phyloP scores from a whole-genome alignment of 2,329 filamentous ascomycete genomes.

The Malbranchea zuffiana region DNA sequence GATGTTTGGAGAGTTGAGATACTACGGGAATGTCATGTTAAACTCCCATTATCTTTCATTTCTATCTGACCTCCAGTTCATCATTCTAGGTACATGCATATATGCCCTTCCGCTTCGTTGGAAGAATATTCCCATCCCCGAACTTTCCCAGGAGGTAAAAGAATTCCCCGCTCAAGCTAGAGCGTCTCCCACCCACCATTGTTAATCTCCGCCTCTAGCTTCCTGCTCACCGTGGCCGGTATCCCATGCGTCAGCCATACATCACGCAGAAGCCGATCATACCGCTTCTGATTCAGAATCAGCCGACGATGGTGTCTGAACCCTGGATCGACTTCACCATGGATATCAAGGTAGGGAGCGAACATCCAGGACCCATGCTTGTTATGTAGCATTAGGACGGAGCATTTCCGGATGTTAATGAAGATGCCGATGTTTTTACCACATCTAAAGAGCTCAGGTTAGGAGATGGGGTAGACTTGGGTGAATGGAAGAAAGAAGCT shows the following conservation, averaged over 20 bases:
- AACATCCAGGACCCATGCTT: conserved; percentile 71
- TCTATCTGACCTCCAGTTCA: too few species aligned
- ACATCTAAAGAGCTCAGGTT: conserved; percentile 47
- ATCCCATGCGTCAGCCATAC: conserved; percentile 81
- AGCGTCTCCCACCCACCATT: conserved; percentile 88
- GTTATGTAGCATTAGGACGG: conserved; percentile 75
- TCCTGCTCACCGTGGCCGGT: conserved; percentile 77
- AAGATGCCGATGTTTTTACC: conserved; percentile 85
- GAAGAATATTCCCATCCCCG: too few species aligned
- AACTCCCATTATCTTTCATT: too few species aligned
- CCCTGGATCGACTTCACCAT: conserved; percentile 90
- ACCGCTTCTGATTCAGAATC: conserved; percentile 85
- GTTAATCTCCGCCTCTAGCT: conserved; percentile 89
- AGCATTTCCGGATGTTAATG: conserved; percentile 94
- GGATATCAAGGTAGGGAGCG: conserved; percentile 89
- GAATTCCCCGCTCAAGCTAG: too few species aligned
- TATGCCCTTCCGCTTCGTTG: too few species aligned
- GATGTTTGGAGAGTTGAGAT: too few species aligned
- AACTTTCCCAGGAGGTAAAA: too few species aligned
- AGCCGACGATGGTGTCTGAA: conserved; percentile 78
- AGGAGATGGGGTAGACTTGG: conserved; percentile 1
- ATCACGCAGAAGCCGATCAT: conserved; percentile 75
- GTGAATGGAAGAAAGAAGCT: conserved; percentile 23
- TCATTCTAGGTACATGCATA: too few species aligned
- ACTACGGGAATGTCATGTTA: too few species aligned